These are phyloP conservation scores for Aspergillus affinis DNA, from an alignment of 495 filamentous ascomycete genomes.

Conservation along the genomic window DNA sequence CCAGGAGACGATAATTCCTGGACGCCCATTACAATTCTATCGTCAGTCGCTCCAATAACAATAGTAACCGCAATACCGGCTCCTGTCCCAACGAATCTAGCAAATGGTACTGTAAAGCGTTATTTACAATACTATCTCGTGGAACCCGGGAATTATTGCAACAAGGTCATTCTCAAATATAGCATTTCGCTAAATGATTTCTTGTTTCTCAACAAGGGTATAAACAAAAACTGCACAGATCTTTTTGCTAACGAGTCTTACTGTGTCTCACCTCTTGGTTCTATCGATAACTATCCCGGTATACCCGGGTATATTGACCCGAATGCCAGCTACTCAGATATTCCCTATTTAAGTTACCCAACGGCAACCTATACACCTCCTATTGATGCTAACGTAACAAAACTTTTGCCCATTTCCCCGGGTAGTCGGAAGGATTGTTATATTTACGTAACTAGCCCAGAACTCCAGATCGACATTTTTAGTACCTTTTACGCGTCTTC, in stretches of 20 bases:
- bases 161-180: conserved; percentile 9
- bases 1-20: conserved; percentile 6
- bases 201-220: conserved; percentile 7
- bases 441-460: conserved; percentile 1
- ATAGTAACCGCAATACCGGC: conserved; percentile 1
- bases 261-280: conserved; percentile 8
- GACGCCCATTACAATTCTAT: conserved; percentile 3
- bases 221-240: conserved; percentile 10
- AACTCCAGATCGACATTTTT: conserved; percentile 7
- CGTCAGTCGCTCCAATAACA: neutral
- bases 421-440: conserved; percentile 12
- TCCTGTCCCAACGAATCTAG: conserved; percentile 8
- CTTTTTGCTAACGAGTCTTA: conserved; percentile 9
- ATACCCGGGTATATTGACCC: conserved; percentile 4
- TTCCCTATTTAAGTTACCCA: conserved; percentile 1
- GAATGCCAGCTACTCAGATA: neutral
- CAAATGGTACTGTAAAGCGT: conserved; percentile 5
- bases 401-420: conserved; percentile 5
- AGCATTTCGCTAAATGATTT: conserved; percentile 12
- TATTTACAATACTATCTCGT: conserved; percentile 8
- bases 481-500: conserved; percentile 4
- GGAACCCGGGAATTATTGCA: conserved; percentile 8
- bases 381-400: neutral
- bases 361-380: conserved; percentile 4
- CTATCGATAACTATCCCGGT: conserved; percentile 8